These are phyloP conservation scores for Leccinum truebloodii DNA, from an alignment of 768 basidiomycete genomes.

Conservation along the genomic window DNA sequence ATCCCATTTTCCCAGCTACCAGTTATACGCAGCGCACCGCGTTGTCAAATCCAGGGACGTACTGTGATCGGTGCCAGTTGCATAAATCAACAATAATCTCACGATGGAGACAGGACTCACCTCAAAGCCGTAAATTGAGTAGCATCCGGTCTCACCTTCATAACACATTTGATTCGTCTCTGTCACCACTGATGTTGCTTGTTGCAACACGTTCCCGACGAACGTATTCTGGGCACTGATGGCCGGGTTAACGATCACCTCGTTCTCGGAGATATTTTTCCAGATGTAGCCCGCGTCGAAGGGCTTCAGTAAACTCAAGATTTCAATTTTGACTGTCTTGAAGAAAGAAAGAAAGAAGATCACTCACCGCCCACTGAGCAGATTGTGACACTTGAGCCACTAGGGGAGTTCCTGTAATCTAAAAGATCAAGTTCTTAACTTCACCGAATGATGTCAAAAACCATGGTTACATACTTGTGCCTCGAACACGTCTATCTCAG, in stretches of 20 bases:
- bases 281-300: conserved; percentile 74
- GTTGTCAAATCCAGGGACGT: conserved; percentile 61
- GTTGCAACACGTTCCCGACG: conserved; percentile 69
- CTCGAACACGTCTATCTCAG: conserved; percentile 91
- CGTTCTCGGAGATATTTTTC: conserved; percentile 60
- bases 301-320: conserved; percentile 45
- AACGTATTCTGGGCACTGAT: conserved; percentile 61
- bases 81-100: neutral
- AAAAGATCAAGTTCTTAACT: conserved; percentile 24
- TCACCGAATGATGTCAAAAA: conserved; percentile 10
- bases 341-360: conserved; percentile 1
- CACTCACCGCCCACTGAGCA: conserved; percentile 76
- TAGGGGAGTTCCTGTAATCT: conserved; percentile 50
- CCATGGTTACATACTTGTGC: conserved; percentile 49
- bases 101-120: conserved; percentile 30
- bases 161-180: conserved; percentile 72
- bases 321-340: neutral
- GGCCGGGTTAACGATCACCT: conserved; percentile 56
- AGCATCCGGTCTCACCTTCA: conserved; percentile 59
- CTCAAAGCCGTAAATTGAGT: conserved; percentile 80
- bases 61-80: conserved; percentile 16
- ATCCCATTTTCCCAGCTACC: neutral
- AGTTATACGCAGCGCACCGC: conserved; percentile 44
- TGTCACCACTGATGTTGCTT: conserved; percentile 76
- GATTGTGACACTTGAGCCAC: conserved; percentile 75